A percentile compares a stretch with the other conserved stretches of the same genome.
Evolutionary conservation across 2,329 filamentous ascomycete species (phyloP).

Genomic region (Diaporthe vaccinii): DNA sequence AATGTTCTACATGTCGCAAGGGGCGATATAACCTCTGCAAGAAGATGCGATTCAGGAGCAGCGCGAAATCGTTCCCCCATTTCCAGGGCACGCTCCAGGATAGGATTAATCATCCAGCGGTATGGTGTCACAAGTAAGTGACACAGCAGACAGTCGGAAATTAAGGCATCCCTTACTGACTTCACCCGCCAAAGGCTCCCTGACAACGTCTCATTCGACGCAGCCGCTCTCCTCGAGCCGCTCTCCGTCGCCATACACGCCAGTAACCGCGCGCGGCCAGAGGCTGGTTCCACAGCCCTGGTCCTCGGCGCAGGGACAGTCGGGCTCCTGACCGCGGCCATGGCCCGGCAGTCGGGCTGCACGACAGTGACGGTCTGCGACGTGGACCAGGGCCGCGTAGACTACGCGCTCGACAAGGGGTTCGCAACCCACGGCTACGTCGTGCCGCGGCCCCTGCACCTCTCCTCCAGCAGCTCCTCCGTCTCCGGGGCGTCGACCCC

Average conservation of each 20-base stretch:
- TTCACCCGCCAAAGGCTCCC: conserved; percentile 60
- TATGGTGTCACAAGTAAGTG: conserved; percentile 72
- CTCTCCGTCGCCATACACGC: conserved; percentile 74
- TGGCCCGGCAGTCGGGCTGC: conserved; percentile 72
- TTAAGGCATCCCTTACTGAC: conserved; percentile 41
- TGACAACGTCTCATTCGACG: conserved; percentile 69
- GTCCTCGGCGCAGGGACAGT: conserved; percentile 76
- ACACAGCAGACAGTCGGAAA: neutral
- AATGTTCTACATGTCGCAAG: conserved; percentile 64
- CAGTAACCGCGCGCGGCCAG: conserved; percentile 63
- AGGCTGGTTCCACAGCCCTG: conserved; percentile 68
- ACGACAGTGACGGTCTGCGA: conserved; percentile 72
- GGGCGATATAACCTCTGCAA: conserved; percentile 74
- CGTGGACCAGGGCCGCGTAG: conserved; percentile 69
- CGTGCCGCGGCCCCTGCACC: conserved; percentile 60
- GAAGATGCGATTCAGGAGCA: conserved; percentile 72
- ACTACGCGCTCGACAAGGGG: conserved; percentile 69
- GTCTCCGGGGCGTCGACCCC: conserved; percentile 64
- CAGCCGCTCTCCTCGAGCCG: conserved; percentile 72
- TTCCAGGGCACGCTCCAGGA: conserved; percentile 75
- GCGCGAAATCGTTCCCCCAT: conserved; percentile 73
- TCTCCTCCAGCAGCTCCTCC: conserved; percentile 59
- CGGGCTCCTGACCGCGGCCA: conserved; percentile 73
- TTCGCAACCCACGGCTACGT: conserved; percentile 73
- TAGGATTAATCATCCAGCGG: conserved; percentile 72